Conservation (phyloP, 1,139 yeast genomes). For the Yamadazyma oceani region DNA sequence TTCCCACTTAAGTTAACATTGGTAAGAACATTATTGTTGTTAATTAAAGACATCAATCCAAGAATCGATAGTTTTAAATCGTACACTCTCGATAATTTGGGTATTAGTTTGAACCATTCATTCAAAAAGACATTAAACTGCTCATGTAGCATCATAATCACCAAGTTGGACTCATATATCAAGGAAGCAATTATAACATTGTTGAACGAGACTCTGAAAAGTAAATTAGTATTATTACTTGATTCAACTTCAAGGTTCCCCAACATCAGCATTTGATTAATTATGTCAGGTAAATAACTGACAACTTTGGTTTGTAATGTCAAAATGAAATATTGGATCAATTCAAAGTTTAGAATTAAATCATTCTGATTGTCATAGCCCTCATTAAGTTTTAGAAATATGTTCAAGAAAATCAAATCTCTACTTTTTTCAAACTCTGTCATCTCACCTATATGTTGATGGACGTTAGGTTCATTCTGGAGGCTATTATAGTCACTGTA, state of each 20-base stretch:
- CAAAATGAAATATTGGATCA: constrained; percentile 56
- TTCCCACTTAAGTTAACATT: constrained; percentile 13
- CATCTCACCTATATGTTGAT: background rate
- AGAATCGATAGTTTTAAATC: constrained; percentile 76
- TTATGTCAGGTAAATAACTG: constrained; percentile 12
- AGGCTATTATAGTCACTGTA: constrained; percentile 48
- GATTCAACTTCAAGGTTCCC: constrained; percentile 5
- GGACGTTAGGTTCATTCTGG: constrained; percentile 41
- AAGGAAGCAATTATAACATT: constrained; percentile 70
- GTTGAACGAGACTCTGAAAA: constrained; percentile 54
- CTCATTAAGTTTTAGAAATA: constrained; percentile 27
- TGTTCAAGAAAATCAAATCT: constrained; percentile 7
- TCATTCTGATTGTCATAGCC: constrained; percentile 47
- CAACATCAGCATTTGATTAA: constrained; percentile 7
- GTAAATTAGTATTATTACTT: constrained; percentile 6
- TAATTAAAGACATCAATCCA: constrained; percentile 60
- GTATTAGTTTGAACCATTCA: constrained; percentile 64
- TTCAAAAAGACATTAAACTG: constrained; percentile 55
- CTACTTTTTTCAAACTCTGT: constrained; percentile 27
- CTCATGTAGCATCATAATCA: constrained; percentile 55
- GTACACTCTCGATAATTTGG: constrained; percentile 67
- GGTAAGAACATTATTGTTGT: constrained; percentile 24
- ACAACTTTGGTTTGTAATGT: constrained; percentile 36
- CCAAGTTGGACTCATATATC: constrained; percentile 56
- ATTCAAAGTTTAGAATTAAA: constrained; percentile 48